These are phyloP conservation scores for Candida dendrica DNA, from an alignment of 805 yeast species.

Conservation along the genomic window DNA sequence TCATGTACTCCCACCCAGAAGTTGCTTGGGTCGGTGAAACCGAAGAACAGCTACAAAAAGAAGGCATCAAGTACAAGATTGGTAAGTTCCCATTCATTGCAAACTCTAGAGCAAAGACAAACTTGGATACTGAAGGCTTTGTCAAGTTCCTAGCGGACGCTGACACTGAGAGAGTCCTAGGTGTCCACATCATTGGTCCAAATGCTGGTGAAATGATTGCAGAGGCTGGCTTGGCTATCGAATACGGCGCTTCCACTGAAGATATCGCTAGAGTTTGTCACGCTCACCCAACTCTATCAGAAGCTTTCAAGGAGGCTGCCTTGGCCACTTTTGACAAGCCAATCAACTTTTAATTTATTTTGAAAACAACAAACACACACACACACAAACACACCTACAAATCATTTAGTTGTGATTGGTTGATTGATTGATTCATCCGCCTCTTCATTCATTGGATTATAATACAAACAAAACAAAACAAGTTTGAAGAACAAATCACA, in stretches of 20 bases:
- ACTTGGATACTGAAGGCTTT: conserved; percentile 93
- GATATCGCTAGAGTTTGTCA: conserved; percentile 97
- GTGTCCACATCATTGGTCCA: conserved; percentile 95
- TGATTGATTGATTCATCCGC: no score
- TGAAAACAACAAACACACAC: neutral
- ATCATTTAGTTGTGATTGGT: no score
- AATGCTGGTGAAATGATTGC: conserved; percentile 99
- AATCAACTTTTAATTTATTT: conserved; percentile 57
- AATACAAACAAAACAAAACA: neutral
- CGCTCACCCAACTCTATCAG: conserved; percentile 97
- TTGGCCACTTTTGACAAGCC: conserved; percentile 88
- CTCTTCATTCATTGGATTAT: no score
- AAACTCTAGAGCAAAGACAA: conserved; percentile 98
- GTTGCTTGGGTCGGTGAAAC: conserved; percentile 99
- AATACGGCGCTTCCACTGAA: conserved; percentile 98
- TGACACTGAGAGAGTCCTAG: conserved; percentile 93
- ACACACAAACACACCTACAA: neutral
- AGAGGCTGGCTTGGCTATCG: conserved; percentile 95
- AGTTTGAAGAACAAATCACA: neutral
- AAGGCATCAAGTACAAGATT: conserved; percentile 83
- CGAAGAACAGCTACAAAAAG: conserved; percentile 89
- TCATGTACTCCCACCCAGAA: conserved; percentile 99
- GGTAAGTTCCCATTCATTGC: conserved; percentile 99
- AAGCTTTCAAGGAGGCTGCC: conserved; percentile 98
- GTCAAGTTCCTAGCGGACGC: conserved; percentile 95